Base-by-base conservation (phyloP, 805 yeast genomes). In the Scheffersomyces amazonensis region DNA sequence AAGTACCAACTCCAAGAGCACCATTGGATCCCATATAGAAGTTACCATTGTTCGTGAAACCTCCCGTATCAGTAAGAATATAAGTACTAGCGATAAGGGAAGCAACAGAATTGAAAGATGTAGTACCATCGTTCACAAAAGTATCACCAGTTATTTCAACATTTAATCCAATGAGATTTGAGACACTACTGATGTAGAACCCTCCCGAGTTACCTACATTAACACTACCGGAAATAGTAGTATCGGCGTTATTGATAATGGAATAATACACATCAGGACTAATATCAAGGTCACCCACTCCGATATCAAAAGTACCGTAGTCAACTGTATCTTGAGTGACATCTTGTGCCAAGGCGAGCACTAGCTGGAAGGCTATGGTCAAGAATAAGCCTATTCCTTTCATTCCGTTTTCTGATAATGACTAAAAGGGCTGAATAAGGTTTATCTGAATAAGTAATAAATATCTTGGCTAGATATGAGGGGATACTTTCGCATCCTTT, bases 241-340 rank as follows among this genome's bases (percentile, higher is more conserved):
- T 41, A 13, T 44, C 11, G 7, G 52, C 43, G 35, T 52, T 53
- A 34, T 55, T 46, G 29, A 58, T 46, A 23, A 60, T 54, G 12
- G 65, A 56, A 46, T 51, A 59, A 35, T 46, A 52, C 3, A 46
- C 61, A 28, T 55, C 58, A 1, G 48, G 34, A n/a, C 33, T 31
- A 18, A 61, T 42, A 12, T 39, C 48, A 21, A 54, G 37, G 35
- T 40, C 45, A 13, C 60, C 63, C 24, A 54, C 21, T 12, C 39
- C 12, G 21, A 55, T 19, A 20, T 38, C 35, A 16, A 55, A 25
- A 12, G 52, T 39, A 13, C 58, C 61, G 7, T 41, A 21, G 11
- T 25, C 32, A 16, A 57, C 43, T 5, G 46, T 55, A 23, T 56
- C 41, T 34, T 42, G 32, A 13, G 40, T 32, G 7, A 42, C 16